Conservation (phyloP, 1,284 basidiomycete species). For the Cryptococcus sp. region DNA sequence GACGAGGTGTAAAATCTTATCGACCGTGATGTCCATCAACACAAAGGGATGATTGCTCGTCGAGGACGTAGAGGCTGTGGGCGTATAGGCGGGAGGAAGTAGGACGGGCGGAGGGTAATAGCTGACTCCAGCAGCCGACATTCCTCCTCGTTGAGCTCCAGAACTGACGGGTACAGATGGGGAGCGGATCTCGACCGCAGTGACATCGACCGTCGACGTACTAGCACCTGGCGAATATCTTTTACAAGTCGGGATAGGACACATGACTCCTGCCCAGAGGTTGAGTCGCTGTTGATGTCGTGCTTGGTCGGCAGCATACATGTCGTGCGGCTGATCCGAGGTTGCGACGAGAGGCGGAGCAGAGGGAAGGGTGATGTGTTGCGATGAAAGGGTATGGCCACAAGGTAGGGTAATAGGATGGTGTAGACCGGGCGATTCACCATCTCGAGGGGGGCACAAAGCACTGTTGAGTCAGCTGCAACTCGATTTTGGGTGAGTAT, state of each 20-base stretch:
- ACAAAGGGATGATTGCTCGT: conserved; percentile 16
- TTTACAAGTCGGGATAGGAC: conserved; percentile 38
- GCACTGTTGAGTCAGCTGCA: conserved; percentile 36
- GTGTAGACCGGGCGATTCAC: conserved; percentile 30
- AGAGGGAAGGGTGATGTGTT: conserved; percentile 38
- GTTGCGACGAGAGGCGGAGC: conserved; percentile 25
- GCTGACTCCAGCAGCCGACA: conserved; percentile 21
- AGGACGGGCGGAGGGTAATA: conserved; percentile 27
- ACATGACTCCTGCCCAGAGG: conserved; percentile 34
- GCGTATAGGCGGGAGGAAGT: conserved; percentile 30
- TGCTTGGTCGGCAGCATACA: conserved; percentile 21
- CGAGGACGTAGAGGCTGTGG: conserved; percentile 32
- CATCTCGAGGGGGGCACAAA: conserved; percentile 43
- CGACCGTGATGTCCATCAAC: conserved; percentile 58
- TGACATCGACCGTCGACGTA: conserved; percentile 4
- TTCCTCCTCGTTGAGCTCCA: conserved; percentile 9
- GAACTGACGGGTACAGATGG: neutral
- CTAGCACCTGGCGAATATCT: conserved; percentile 22
- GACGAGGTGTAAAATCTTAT: conserved; percentile 53
- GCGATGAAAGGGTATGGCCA: conserved; percentile 55
- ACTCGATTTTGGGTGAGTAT: neutral
- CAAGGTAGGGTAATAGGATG: conserved; percentile 55
- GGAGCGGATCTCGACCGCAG: neutral
- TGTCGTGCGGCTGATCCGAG: conserved; percentile 18
- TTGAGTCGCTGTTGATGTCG: conserved; percentile 30